phyloP scores from a whole-genome alignment of 2,329 filamentous ascomycete species.

The Botrytis porri region DNA sequence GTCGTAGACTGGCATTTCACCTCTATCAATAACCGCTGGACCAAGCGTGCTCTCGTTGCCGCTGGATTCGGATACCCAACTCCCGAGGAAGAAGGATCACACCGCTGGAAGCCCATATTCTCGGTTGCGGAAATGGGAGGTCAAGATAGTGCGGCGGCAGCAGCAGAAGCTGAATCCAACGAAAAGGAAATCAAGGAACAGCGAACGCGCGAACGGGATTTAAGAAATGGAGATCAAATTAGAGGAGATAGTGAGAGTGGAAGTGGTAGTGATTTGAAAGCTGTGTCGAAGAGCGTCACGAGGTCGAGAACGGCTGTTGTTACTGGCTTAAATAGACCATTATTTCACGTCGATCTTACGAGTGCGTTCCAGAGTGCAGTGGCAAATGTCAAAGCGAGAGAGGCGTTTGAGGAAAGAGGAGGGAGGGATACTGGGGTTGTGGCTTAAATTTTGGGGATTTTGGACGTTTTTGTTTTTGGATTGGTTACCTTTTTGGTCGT shows the following conservation, averaged over 20 bases:
- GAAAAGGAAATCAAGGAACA: conserved; percentile 44
- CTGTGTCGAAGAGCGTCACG: conserved; percentile 39
- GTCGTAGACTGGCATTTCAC: conserved; percentile 93
- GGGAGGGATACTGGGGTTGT: conserved; percentile 30
- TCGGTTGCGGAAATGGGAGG: conserved; percentile 84
- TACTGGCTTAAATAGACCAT: conserved; percentile 80
- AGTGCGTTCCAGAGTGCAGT: conserved; percentile 86
- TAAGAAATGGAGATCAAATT: conserved; percentile 38
- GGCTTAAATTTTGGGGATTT: conserved; percentile 19
- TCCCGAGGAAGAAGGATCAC: conserved; percentile 41
- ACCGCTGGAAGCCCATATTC: conserved; percentile 92
- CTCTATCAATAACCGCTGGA: conserved; percentile 92
- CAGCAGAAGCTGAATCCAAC: conserved; percentile 57
- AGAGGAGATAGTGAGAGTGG: conserved; percentile 26
- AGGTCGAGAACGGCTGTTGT: conserved; percentile 58
- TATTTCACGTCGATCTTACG: conserved; percentile 92
- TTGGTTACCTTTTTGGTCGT: conserved; percentile 6
- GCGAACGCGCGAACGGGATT: conserved; percentile 23
- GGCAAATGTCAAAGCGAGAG: conserved; percentile 65
- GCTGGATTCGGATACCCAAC: conserved; percentile 87
- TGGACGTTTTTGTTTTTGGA: not conserved
- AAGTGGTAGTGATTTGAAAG: conserved; percentile 27
- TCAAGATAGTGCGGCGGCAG: conserved; percentile 63
- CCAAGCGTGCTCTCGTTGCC: conserved; percentile 81
- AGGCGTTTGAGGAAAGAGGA: conserved; percentile 39